Evolutionary conservation across 305 asterid species (phyloP).

Genomic region (Andrographis paniculata): DNA sequence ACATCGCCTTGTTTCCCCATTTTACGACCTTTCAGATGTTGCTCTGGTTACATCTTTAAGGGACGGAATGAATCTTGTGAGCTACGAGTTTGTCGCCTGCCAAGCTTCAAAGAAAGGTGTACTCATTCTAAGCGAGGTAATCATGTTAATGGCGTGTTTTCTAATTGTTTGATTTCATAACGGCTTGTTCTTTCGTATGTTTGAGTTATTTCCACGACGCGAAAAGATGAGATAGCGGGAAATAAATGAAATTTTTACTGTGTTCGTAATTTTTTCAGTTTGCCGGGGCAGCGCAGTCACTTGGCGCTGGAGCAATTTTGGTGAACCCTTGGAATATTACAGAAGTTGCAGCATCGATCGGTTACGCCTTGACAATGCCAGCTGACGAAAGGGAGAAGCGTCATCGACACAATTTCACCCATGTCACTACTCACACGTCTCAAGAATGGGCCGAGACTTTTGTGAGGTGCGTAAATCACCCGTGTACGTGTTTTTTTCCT

Average conservation of each 20-base stretch:
- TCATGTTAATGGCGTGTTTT: not conserved
- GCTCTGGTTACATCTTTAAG: conserved; percentile 88
- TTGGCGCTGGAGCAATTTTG: conserved; percentile 89
- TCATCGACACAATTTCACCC: conserved; percentile 76
- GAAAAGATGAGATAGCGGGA: too few species aligned
- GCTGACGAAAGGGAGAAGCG: conserved; percentile 82
- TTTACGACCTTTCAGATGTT: conserved; percentile 63
- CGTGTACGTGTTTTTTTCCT: not conserved
- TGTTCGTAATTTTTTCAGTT: conserved; percentile 33
- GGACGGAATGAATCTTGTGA: conserved; percentile 97
- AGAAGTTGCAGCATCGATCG: conserved; percentile 82
- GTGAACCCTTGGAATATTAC: conserved; percentile 93
- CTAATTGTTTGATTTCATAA: not conserved
- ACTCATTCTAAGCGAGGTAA: conserved; percentile 90
- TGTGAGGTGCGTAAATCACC: conserved; percentile 44
- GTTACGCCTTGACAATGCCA: conserved; percentile 72
- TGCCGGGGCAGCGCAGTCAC: conserved; percentile 97
- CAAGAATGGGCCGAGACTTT: conserved; percentile 98
- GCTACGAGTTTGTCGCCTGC: conserved; percentile 96
- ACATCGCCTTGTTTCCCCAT: not conserved
- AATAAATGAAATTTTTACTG: not conserved
- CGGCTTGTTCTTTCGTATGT: not conserved
- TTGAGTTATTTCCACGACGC: not conserved
- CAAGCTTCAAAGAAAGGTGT: conserved; percentile 91
- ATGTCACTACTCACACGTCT: conserved; percentile 81